These are phyloP conservation scores for Symbiodinium natans DNA, from an alignment of 73 alveolate genomes.

Conservation along the genomic window DNA sequence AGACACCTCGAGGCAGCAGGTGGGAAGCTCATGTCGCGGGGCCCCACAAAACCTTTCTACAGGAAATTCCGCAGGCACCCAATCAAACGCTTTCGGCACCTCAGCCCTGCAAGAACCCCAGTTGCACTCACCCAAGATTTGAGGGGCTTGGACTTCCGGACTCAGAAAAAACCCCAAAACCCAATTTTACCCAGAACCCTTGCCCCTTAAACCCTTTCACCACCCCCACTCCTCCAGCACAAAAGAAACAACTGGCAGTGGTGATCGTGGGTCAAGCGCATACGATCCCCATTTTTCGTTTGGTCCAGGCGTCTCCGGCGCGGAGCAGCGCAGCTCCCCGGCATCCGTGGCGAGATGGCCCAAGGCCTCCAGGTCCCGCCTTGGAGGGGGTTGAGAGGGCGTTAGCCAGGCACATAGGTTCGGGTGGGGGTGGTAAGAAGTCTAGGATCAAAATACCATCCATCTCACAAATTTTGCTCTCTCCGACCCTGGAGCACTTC, in stretches of 20 bases:
- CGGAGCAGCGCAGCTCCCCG: constrained; percentile 25
- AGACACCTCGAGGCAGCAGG: neutral
- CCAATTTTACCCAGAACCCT: neutral
- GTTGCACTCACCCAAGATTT: too few species aligned
- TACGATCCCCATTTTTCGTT: too few species aligned
- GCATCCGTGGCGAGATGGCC: constrained; percentile 70
- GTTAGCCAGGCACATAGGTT: too few species aligned
- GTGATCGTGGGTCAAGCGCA: too few species aligned
- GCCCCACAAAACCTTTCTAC: neutral
- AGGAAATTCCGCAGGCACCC: neutral
- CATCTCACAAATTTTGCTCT: too few species aligned
- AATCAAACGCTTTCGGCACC: neutral
- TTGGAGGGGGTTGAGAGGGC: neutral
- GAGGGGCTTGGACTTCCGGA: too few species aligned
- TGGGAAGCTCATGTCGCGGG: too few species aligned
- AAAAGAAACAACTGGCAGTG: too few species aligned
- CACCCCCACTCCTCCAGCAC: too few species aligned
- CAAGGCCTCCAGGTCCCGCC: constrained; percentile 79
- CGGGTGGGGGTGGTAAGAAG: neutral
- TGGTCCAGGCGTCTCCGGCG: neutral
- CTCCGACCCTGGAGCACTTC: too few species aligned
- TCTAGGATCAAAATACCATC: neutral
- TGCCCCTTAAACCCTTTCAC: neutral
- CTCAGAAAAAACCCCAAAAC: neutral
- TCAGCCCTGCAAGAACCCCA: neutral